Conservation (phyloP, 1,284 basidiomycete species). For the Boletus sp. region DNA sequence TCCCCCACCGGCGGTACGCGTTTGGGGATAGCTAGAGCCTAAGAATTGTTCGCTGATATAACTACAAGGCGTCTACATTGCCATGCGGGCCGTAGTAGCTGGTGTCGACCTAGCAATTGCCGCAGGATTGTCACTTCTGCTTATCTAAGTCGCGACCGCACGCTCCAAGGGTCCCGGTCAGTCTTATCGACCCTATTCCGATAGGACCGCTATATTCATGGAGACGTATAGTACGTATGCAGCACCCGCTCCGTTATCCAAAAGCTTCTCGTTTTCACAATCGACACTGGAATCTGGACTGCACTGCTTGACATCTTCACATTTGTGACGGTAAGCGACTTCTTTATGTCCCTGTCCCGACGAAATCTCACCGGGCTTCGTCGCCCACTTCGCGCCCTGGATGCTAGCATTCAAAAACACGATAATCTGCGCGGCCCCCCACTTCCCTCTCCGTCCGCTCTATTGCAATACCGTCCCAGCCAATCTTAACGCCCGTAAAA, state of each 20-base stretch:
- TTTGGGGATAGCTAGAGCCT: neutral
- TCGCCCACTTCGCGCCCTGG: neutral
- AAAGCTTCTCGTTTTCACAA: slow-evolving; percentile 9
- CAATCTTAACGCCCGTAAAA: slow-evolving; percentile 9
- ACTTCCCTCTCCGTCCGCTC: slow-evolving; percentile 7
- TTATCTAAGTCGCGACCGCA: neutral
- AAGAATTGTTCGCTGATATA: neutral
- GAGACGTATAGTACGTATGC: neutral
- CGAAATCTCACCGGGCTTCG: too few relatives aligned
- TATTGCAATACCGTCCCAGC: slow-evolving; percentile 12
- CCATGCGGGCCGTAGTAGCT: slow-evolving; percentile 1
- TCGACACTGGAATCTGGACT: slow-evolving; percentile 14
- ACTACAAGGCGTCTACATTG: neutral
- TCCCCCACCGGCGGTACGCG: slow-evolving; percentile 1
- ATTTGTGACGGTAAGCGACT: slow-evolving; percentile 4
- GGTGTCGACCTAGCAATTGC: slow-evolving; percentile 3
- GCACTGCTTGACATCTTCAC: slow-evolving; percentile 3
- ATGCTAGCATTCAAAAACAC: slow-evolving; percentile 1
- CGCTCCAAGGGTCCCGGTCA: neutral
- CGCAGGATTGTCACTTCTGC: neutral
- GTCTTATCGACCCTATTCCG: neutral
- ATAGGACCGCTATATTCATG: neutral
- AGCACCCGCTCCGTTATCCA: slow-evolving; percentile 1
- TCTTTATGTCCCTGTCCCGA: too few relatives aligned
- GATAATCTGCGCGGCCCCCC: slow-evolving; percentile 3